Base-by-base conservation (phyloP, 2,329 filamentous ascomycete species). In the Scedosporium apiospermum region DNA sequence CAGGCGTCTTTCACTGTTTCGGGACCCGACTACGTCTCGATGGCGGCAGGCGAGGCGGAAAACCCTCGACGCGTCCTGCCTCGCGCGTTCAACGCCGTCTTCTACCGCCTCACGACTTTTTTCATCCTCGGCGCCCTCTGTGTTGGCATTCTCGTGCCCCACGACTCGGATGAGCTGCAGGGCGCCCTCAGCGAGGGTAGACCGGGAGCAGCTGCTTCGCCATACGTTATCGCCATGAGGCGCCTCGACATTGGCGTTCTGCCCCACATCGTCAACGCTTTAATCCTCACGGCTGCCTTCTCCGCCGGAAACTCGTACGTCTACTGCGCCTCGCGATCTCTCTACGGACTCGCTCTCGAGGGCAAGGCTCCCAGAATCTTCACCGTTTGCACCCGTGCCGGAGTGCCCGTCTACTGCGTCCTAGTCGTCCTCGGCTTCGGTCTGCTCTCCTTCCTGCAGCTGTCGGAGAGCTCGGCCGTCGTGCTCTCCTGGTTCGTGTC, bases 351-450 rank as follows among this genome's bases (percentile, higher is more conserved):
- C 1, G 87, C 87, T 0, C 80, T 88, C 46, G 88, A 90, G 68
- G 83, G 84, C 26, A 87, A 89, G 69, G 88, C 87, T 0, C 88
- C 80, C 58, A 78, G 68, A 38, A 71, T 89, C 62, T 74, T 91
- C 49, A 81, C 79, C 1, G 82, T 74, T 34, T 89, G 86, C 71
- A 89, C 83, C 1, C 80, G 75, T 60, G 77, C 76, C 10, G 88
- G 89, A 57, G 87, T 95, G 0, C 91, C 91, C 0, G 81, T 91
- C 65, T 91, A 89, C 73, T 90, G 87, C 69, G 89, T 93, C 46
- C 66, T 73, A 1, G 72, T 87, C 30, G 88, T 89, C 0, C 80
- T 91, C 57, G 71, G 83, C 3, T 85, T 95, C 67, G 83, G 88
- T 1, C 77, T 91, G 6, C 76, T 96, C 10, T 84, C 87, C 2